These are phyloP conservation scores for Thuidium tamariscinum DNA, from an alignment of 225 moss, liverwort and hornwort genomes.

Conservation along the genomic window DNA sequence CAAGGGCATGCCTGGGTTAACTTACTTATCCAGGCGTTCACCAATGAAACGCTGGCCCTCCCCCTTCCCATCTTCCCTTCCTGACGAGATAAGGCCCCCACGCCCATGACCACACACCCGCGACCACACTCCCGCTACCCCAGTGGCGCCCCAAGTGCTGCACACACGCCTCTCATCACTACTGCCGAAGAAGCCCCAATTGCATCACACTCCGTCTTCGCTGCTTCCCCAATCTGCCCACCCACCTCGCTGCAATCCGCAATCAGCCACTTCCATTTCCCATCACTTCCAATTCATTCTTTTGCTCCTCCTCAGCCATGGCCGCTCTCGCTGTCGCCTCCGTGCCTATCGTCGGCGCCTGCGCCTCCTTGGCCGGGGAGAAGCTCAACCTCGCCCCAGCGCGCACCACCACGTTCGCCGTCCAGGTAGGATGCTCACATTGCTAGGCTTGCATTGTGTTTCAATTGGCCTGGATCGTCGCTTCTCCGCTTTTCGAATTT, in stretches of 20 bases:
- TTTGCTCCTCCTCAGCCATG: neutral
- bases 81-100: constrained; percentile 3
- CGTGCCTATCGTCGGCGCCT: neutral
- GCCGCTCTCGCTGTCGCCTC: constrained; percentile 4
- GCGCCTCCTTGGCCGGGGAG: constrained; percentile 6
- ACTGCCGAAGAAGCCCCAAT: neutral
- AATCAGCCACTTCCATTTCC: neutral
- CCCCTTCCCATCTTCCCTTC: neutral
- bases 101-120: neutral
- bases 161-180: neutral
- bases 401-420: neutral
- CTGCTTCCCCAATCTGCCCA: neutral
- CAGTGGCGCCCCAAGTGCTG: neutral
- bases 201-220: neutral
- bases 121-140: neutral
- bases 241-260: neutral
- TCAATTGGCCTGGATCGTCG: neutral
- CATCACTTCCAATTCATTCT: neutral
- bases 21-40: neutral
- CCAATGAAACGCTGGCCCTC: neutral
- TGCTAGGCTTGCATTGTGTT: neutral
- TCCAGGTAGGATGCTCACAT: neutral
- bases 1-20: neutral
- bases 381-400: neutral
- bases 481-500: neutral